Base-by-base conservation (phyloP, 1,139 yeast genomes). In the Debaryomyces robertsiae region DNA sequence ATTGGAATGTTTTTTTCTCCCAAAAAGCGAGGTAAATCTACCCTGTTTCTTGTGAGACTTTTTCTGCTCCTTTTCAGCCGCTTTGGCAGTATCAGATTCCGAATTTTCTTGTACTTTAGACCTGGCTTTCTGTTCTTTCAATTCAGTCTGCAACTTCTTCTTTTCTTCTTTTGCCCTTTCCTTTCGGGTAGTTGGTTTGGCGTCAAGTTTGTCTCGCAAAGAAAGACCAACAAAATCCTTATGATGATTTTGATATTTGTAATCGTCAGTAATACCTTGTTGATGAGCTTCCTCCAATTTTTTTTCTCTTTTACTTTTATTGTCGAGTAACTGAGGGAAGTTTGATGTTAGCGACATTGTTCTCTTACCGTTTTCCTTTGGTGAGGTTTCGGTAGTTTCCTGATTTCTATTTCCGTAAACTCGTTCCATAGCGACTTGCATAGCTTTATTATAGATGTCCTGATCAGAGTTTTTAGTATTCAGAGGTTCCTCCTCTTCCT, bases 341-440 rank as follows among this genome's bases (percentile, higher is more conserved):
- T 19, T 32, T 6, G 27, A 19, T 9, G 13, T 29, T 27, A 16
- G 10, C 6, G 34, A 40, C 32, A 25, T 27, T 17, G 27, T 3
- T 16, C 29, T 30, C 2, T 25, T 22, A n/a, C 17, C 9, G 6
- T 35, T 27, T 9, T 13, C 15, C 6, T 29, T 16, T 4, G 11
- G 28, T 6, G 28, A 11, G 6, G 28, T 11, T 11, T 25, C 28
- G 5, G 14, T n/a, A 5, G 28, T 27, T 9, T 31, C 32, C 11
- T 45, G 40, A 5, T 43, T 46, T 27, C 50, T 44, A 36, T 57
- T 57, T 2, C 75, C 76, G 44, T 69, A 69, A 1, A 71, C 75
- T 43, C 60, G 66, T 41, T 65, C 63, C 53, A 63, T 60, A 1
- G 77, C 77, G 1, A 67, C 75, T 42, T 61, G 57, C 61, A 69